A percentile compares a stretch with the other conserved stretches of the same genome.
These are phyloP conservation scores for Termitomyces sp. DNA, from an alignment of 768 basidiomycete genomes.

Conservation along the genomic window DNA sequence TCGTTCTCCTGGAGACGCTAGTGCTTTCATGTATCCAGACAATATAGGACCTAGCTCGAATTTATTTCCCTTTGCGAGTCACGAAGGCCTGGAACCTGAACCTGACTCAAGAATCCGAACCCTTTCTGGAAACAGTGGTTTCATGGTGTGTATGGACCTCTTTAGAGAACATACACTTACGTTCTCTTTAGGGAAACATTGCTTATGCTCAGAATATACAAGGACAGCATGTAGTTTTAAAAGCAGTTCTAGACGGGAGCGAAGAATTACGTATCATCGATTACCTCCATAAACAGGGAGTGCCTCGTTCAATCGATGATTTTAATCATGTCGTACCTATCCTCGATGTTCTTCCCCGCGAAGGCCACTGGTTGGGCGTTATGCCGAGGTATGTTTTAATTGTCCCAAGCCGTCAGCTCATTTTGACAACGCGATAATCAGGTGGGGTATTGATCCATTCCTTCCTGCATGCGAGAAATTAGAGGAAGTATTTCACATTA, in stretches of 20 bases:
- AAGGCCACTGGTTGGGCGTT: conserved; percentile 19
- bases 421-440: background rate
- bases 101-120: background rate
- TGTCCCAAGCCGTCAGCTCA: background rate
- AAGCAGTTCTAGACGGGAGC: background rate
- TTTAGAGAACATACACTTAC: background rate
- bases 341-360: conserved; percentile 15
- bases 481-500: conserved; percentile 1
- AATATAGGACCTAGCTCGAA: background rate
- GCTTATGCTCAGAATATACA: background rate
- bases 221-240: background rate
- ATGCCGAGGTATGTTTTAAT: conserved; percentile 19
- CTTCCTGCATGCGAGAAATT: background rate
- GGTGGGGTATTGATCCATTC: background rate
- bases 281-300: background rate
- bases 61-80: conserved; percentile 1
- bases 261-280: background rate
- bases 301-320: background rate
- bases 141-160: background rate
- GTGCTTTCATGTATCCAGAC: background rate
- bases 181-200: background rate
- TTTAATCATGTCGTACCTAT: background rate
- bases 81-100: background rate
- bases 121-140: background rate
- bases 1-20: background rate